Percentiles rank a stretch among this genome's conserved stretches.
These are phyloP conservation scores for Viola odorata DNA, from an alignment of 345 rosid species.

Conservation along the genomic window DNA sequence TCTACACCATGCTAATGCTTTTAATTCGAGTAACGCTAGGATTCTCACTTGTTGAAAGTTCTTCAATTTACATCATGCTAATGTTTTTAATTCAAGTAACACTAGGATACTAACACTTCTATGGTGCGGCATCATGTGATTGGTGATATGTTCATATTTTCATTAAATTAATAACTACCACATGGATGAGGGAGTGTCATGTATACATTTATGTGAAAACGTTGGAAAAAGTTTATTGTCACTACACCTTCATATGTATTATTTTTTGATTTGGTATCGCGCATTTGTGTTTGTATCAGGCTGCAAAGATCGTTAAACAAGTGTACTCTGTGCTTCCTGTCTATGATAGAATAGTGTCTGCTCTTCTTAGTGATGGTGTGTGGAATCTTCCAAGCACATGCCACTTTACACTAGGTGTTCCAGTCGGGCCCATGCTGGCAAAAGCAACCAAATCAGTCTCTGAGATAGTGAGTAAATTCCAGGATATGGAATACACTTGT, in stretches of 20 bases:
- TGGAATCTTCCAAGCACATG: constrained; percentile 82
- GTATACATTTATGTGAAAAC: too few species aligned
- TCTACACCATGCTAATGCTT: background rate
- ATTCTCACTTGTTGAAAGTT: background rate
- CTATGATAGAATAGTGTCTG: constrained; percentile 79
- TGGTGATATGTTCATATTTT: too few species aligned
- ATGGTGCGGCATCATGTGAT: too few species aligned
- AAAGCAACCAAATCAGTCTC: constrained; percentile 81
- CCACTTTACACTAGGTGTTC: constrained; percentile 71
- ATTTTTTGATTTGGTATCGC: background rate
- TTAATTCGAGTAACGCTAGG: background rate
- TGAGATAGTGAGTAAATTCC: constrained; percentile 80
- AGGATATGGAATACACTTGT: constrained; percentile 66
- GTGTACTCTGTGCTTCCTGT: constrained; percentile 86
- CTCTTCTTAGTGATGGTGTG: constrained; percentile 68
- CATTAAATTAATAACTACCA: too few species aligned
- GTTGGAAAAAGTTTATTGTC: background rate
- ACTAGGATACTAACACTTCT: too few species aligned
- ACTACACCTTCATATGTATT: background rate
- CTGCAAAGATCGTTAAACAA: constrained; percentile 82
- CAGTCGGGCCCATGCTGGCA: constrained; percentile 96
- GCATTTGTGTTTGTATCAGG: constrained; percentile 39
- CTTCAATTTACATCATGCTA: background rate
- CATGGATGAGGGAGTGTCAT: too few species aligned
- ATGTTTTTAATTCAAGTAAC: too few species aligned